phyloP scores from a whole-genome alignment of 2,329 filamentous ascomycete species.

The Cladosporium austrohemisphaericum region DNA sequence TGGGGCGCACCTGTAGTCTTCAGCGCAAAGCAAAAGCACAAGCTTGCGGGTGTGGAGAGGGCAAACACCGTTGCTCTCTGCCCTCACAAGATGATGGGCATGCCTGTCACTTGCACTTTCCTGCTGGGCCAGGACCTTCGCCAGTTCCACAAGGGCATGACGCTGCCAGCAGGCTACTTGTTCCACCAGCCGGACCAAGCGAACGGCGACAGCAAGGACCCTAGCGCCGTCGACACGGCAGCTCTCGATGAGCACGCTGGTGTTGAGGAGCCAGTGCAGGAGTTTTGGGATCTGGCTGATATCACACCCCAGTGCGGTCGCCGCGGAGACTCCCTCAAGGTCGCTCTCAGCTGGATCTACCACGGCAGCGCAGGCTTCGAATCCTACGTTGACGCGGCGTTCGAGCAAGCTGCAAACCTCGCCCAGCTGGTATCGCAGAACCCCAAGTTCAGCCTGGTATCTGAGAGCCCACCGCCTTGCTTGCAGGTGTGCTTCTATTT shows the following conservation, averaged over 20 bases:
- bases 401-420: slow-evolving; percentile 67
- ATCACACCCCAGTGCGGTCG: slow-evolving; percentile 91
- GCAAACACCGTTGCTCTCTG: slow-evolving; percentile 85
- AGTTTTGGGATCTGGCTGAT: slow-evolving; percentile 86
- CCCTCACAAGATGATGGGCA: slow-evolving; percentile 96
- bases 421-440: slow-evolving; percentile 54
- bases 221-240: slow-evolving; percentile 19
- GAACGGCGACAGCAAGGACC: slow-evolving; percentile 33
- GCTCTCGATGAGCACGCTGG: slow-evolving; percentile 28
- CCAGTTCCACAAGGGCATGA: slow-evolving; percentile 79
- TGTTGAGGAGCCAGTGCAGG: slow-evolving; percentile 36
- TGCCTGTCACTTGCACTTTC: slow-evolving; percentile 87
- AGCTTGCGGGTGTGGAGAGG: slow-evolving; percentile 66
- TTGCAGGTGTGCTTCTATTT: slow-evolving; percentile 95
- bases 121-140: slow-evolving; percentile 73
- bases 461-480: slow-evolving; percentile 74
- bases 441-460: slow-evolving; percentile 66
- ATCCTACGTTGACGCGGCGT: slow-evolving; percentile 61
- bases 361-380: slow-evolving; percentile 75
- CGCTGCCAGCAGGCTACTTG: slow-evolving; percentile 75
- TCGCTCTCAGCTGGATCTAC: slow-evolving; percentile 86
- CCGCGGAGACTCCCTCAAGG: slow-evolving; percentile 77
- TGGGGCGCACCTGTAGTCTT: slow-evolving; percentile 89
- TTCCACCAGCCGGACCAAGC: slow-evolving; percentile 42
- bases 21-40: slow-evolving; percentile 57